A percentile compares a stretch with the other conserved stretches of the same genome.
Evolutionary conservation across 148 eudicot genomes (phyloP).

Genomic region (Persicaria maculosa): DNA sequence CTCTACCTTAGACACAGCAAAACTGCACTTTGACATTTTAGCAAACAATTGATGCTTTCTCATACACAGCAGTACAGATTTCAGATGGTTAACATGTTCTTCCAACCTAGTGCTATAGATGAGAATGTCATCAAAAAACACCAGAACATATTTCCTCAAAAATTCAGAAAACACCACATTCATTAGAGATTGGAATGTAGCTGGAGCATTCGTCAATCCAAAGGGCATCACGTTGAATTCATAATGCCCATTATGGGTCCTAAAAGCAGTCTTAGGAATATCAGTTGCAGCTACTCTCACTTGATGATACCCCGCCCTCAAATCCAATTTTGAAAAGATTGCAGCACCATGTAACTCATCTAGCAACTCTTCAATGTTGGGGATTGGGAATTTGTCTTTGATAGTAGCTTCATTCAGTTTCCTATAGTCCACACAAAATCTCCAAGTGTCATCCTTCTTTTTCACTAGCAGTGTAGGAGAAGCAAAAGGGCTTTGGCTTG

Average conservation of each 20-base stretch:
- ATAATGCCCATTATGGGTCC: background rate
- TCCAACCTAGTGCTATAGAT: background rate
- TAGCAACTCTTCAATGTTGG: background rate
- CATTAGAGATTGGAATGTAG: background rate
- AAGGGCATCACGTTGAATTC: slow-evolving; percentile 1
- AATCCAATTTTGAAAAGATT: background rate
- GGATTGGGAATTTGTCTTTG: too few relatives aligned
- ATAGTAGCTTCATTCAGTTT: too few relatives aligned
- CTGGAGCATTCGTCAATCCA: background rate
- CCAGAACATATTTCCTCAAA: background rate
- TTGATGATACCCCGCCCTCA: background rate
- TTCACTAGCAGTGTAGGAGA: too few relatives aligned
- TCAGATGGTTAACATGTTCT: background rate
- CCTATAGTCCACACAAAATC: too few relatives aligned
- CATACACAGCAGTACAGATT: background rate
- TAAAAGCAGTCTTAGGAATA: background rate
- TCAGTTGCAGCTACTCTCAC: background rate
- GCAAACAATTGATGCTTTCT: background rate
- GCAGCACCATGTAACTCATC: background rate
- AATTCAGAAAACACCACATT: background rate
- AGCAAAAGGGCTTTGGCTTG: too few relatives aligned
- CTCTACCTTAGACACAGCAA: background rate
- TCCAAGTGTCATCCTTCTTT: too few relatives aligned
- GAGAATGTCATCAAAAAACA: background rate
- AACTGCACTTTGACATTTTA: background rate